Base-by-base conservation (phyloP, 768 basidiomycete species). In the Dentipellis fragilis region DNA sequence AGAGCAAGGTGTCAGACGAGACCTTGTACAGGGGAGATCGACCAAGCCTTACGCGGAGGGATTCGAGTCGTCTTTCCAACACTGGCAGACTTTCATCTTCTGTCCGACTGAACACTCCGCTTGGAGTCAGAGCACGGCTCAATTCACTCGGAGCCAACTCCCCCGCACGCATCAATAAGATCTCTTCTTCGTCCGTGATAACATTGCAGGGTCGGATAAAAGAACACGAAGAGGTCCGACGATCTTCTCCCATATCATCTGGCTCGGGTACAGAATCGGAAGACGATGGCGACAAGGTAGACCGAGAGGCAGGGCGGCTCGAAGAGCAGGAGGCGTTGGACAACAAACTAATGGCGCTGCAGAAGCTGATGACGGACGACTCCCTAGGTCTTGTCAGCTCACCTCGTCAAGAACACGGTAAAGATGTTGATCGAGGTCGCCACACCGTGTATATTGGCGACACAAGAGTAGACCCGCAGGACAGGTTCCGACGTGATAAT, bases 301-400 rank as follows among this genome's bases (percentile, higher is more conserved):
- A 87, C 51, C 72, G 83, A 51, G 75, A 69, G 55, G 74, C 75
- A 29, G 29, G 29, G 29, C 29, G 29, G 29, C 29, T 29, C 29
- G 87, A 90, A 65, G 82, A 87, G 57, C 82, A 84, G 59, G 82
- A 86, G 52, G 72, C 79, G 0, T 66, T 90, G 42, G 79, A 82
- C 51, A 77, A 75, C 58, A 90, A 88, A 65, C 73, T 92, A 10
- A 74, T 77, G 49, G 80, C 85, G 35, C 71, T 92, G 17, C 80
- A 88, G 64, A 75, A 66, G 52, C 80, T 85, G 75, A 85, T 92
- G 72, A 89, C 84, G 1, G 82, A 75, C 57, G 88, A 90, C 49
- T 72, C 77, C 19, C 65, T 92, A 19, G 89, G 89, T 1, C 75
- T 93, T 17, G 83, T 90, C 51, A 63, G 66, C 12, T 73, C 74